Conservation (phyloP, 345 rosid species). For the Sisymbrium irio region DNA sequence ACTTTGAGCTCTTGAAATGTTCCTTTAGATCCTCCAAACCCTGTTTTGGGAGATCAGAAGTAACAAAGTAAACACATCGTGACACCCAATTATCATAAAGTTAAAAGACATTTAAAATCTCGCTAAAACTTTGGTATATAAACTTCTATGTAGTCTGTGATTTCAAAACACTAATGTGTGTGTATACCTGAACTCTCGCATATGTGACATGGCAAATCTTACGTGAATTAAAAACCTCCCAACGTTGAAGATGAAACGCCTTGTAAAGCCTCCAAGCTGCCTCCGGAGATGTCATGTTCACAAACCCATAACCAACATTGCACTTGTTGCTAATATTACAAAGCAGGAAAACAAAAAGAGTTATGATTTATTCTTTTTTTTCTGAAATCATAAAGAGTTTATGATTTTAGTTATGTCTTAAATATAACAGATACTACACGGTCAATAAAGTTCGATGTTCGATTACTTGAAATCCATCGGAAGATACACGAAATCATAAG, state of each 20-base stretch:
- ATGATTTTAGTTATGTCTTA: not conserved
- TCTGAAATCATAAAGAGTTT: not conserved
- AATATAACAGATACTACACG: too few species aligned
- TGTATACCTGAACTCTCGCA: slow-evolving; percentile 86
- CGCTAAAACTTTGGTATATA: not conserved
- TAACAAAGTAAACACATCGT: slow-evolving; percentile 8
- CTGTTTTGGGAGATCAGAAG: slow-evolving; percentile 33
- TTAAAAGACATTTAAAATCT: not conserved
- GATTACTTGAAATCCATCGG: slow-evolving; percentile 96
- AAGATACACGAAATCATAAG: slow-evolving; percentile 92
- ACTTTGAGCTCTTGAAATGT: slow-evolving; percentile 93
- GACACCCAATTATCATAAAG: not conserved
- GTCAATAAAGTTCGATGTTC: not conserved
- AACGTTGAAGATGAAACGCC: slow-evolving; percentile 78
- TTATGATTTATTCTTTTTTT: not conserved
- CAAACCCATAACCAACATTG: slow-evolving; percentile 99
- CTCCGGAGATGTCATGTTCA: slow-evolving; percentile 90
- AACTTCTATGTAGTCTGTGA: not conserved
- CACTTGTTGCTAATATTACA: slow-evolving; percentile 73
- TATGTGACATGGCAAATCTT: slow-evolving; percentile 92
- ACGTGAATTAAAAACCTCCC: slow-evolving; percentile 96
- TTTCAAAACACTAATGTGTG: not conserved
- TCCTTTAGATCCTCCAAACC: slow-evolving; percentile 89
- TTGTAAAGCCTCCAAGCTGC: slow-evolving; percentile 84
- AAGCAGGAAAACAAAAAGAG: not conserved